These are phyloP conservation scores for Telfairia occidentalis DNA, from an alignment of 331 rosid genomes.

Conservation along the genomic window DNA sequence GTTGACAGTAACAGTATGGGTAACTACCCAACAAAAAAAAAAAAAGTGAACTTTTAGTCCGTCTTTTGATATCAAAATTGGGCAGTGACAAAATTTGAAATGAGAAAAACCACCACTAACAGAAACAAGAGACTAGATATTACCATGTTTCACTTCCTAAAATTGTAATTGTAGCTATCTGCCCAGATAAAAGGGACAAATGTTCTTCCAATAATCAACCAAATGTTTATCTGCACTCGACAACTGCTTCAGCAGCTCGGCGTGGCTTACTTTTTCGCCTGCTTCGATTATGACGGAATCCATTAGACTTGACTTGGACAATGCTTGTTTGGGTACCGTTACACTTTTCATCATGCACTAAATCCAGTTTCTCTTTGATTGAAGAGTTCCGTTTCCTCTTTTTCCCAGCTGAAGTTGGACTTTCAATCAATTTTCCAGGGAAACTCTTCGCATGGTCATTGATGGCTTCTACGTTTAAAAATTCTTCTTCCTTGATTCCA, in stretches of 20 bases:
- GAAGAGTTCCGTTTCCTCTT: neutral
- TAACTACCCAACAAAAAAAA: neutral
- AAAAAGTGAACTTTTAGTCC: neutral
- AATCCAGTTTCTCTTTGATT: neutral
- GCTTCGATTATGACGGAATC: constrained; percentile 3
- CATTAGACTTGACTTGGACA: constrained; percentile 3
- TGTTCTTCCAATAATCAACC: neutral
- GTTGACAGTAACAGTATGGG: neutral
- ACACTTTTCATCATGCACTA: neutral
- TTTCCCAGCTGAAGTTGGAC: neutral
- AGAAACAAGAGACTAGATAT: neutral
- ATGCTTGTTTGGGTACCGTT: neutral
- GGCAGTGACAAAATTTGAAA: neutral
- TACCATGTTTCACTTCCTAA: neutral
- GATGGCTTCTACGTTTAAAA: neutral
- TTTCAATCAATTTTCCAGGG: neutral
- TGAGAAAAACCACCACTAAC: neutral
- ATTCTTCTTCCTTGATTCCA: neutral
- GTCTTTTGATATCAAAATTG: neutral
- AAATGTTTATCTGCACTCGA: constrained; percentile 1
- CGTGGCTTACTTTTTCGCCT: constrained; percentile 9
- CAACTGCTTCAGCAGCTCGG: constrained; percentile 7
- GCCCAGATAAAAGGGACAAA: neutral
- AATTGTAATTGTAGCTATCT: neutral
- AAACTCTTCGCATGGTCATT: neutral